Conservation (phyloP, 1,139 yeast genomes). For the Torulaspora globosa region DNA sequence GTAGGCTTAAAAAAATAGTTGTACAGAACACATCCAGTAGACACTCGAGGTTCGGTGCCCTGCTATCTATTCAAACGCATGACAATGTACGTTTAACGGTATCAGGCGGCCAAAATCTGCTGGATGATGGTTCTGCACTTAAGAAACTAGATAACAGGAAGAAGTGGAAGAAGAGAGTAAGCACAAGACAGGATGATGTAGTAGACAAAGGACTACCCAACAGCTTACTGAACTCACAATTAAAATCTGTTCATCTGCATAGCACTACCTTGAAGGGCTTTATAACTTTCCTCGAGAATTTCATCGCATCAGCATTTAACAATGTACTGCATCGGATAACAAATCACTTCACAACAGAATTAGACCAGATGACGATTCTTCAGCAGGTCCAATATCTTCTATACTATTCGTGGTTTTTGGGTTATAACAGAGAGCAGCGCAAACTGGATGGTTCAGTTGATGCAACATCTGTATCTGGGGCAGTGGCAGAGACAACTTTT, state of each 20-base stretch:
- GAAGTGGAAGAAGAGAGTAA: conserved; percentile 53
- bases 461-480: conserved; percentile 51
- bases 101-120: conserved; percentile 70
- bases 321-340: conserved; percentile 54
- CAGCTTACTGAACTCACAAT: conserved; percentile 32
- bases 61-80: conserved; percentile 62
- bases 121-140: conserved; percentile 47
- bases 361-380: conserved; percentile 37
- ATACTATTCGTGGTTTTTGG: conserved; percentile 68
- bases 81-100: conserved; percentile 59
- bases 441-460: conserved; percentile 17
- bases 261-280: conserved; percentile 40
- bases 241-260: conserved; percentile 36
- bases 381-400: conserved; percentile 52
- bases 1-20: conserved; percentile 47
- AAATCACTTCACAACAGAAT: conserved; percentile 46
- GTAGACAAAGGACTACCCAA: conserved; percentile 37
- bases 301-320: conserved; percentile 74
- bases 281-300: conserved; percentile 49
- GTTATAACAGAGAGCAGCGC: conserved; percentile 39
- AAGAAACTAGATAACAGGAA: conserved; percentile 62
- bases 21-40: conserved; percentile 59
- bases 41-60: conserved; percentile 89
- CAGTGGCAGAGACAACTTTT: conserved; percentile 62
- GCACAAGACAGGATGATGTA: conserved; percentile 46